These are phyloP conservation scores for Colletotrichum trifolii DNA, from an alignment of 2,329 filamentous ascomycete species.

Conservation along the genomic window DNA sequence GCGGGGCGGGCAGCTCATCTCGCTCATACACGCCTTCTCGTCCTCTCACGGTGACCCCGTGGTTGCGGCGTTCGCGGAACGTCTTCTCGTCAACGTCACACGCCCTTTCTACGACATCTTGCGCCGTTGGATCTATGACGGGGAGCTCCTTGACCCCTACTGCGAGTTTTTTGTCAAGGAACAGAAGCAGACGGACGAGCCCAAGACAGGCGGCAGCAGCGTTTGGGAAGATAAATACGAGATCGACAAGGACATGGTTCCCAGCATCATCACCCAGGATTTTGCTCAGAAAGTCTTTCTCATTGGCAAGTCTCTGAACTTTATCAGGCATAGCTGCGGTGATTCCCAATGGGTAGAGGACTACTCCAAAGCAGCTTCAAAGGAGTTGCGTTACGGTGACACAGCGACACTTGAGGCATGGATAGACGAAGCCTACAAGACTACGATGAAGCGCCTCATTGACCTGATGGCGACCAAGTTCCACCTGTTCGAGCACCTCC, in stretches of 20 bases:
- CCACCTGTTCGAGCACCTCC: slow-evolving; percentile 90
- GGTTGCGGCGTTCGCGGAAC: slow-evolving; percentile 91
- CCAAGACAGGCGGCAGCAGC: slow-evolving; percentile 67
- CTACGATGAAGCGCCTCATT: slow-evolving; percentile 95
- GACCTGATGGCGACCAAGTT: slow-evolving; percentile 96
- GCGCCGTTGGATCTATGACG: slow-evolving; percentile 97
- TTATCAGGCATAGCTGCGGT: slow-evolving; percentile 94
- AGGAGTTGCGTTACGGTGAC: slow-evolving; percentile 91
- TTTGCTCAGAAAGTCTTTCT: slow-evolving; percentile 97
- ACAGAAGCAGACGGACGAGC: slow-evolving; percentile 68
- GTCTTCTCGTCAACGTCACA: slow-evolving; percentile 86
- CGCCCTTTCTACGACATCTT: slow-evolving; percentile 97
- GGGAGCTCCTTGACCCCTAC: slow-evolving; percentile 96
- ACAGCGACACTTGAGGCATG: slow-evolving; percentile 90
- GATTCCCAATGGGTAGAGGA: slow-evolving; percentile 96
- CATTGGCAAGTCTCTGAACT: slow-evolving; percentile 97
- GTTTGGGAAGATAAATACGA: slow-evolving; percentile 99
- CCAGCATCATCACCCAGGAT: slow-evolving; percentile 90
- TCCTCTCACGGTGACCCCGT: slow-evolving; percentile 95
- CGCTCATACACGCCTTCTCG: slow-evolving; percentile 91
- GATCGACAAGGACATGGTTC: slow-evolving; percentile 85
- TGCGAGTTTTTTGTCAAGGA: slow-evolving; percentile 95
- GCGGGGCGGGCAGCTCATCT: slow-evolving; percentile 91
- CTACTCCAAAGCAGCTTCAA: slow-evolving; percentile 92
- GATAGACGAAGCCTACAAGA: slow-evolving; percentile 97